phyloP scores from a whole-genome alignment of 1,284 basidiomycete species.

The Leucoagaricus sp. region DNA sequence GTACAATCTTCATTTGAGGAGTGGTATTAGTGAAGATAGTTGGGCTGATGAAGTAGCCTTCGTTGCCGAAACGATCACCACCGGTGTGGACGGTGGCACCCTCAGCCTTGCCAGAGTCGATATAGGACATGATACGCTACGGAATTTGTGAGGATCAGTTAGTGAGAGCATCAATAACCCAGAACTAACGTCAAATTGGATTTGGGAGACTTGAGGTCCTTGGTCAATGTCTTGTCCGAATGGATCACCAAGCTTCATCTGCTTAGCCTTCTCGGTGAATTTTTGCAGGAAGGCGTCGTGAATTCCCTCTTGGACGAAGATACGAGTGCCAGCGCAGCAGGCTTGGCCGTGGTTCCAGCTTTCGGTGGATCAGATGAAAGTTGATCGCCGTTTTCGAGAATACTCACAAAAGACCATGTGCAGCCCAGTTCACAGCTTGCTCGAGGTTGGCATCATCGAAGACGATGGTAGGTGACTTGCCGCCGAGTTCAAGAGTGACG shows the following conservation, averaged over 20 bases:
- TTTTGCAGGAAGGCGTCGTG: conserved; percentile 77
- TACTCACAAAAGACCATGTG: conserved; percentile 77
- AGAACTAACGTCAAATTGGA: conserved; percentile 39
- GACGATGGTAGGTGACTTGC: conserved; percentile 85
- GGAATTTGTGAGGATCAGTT: neutral
- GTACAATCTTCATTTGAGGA: conserved; percentile 78
- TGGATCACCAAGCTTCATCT: conserved; percentile 72
- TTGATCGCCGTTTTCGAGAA: neutral
- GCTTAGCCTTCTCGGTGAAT: conserved; percentile 60
- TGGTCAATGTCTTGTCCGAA: conserved; percentile 59
- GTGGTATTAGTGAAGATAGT: conserved; percentile 81
- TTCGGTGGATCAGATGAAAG: conserved; percentile 36
- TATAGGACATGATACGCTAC: conserved; percentile 25
- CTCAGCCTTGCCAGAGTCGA: conserved; percentile 61
- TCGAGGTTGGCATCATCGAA: conserved; percentile 77
- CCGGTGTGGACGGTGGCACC: conserved; percentile 84
- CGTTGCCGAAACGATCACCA: conserved; percentile 70
- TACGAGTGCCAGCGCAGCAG: conserved; percentile 84
- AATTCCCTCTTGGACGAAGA: conserved; percentile 83
- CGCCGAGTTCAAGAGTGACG: conserved; percentile 91
- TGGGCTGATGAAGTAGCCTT: conserved; percentile 74
- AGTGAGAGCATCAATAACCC: neutral
- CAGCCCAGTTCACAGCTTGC: conserved; percentile 80
- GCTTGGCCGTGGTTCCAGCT: conserved; percentile 84
- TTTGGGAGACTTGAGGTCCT: conserved; percentile 39